Conservation (phyloP, 2,329 filamentous ascomycete species). For the Neophaeococcomyces aloes region DNA sequence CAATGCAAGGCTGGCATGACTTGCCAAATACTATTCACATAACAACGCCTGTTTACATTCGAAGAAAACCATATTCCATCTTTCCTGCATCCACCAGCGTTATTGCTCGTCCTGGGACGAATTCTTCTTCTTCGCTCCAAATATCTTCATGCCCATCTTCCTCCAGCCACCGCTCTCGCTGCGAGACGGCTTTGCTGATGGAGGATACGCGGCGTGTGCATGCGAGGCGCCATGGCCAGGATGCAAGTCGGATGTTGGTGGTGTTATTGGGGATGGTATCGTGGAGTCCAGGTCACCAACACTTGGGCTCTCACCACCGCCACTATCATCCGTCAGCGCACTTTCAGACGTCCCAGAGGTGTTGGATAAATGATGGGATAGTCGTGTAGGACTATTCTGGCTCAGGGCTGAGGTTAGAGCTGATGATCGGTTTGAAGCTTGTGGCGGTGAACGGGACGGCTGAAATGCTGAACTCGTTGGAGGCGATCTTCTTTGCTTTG, state of each 20-base stretch:
- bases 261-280: constrained; percentile 43
- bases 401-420: constrained; percentile 27
- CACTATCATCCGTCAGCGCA: constrained; percentile 38
- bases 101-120: constrained; percentile 3
- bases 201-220: constrained; percentile 12
- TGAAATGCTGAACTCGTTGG: constrained; percentile 19
- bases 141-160: constrained; percentile 43
- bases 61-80: too few relatives aligned
- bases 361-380: constrained; percentile 26
- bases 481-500: constrained; percentile 21
- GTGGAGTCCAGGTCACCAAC: constrained; percentile 28
- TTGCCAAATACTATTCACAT: background rate
- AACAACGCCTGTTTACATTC: background rate
- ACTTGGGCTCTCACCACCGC: constrained; percentile 32
- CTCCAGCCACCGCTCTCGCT: constrained; percentile 39
- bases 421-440: constrained; percentile 24
- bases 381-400: constrained; percentile 23
- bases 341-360: constrained; percentile 30
- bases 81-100: too few relatives aligned
- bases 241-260: constrained; percentile 34
- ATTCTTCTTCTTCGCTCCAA: constrained; percentile 19
- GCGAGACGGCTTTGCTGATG: constrained; percentile 33
- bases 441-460: constrained; percentile 19
- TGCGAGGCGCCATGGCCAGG: background rate
- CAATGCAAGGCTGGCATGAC: background rate